Evolutionary conservation across 73 alveolate genomes (phyloP).

Genomic region (Paramecium pentaurelia): DNA sequence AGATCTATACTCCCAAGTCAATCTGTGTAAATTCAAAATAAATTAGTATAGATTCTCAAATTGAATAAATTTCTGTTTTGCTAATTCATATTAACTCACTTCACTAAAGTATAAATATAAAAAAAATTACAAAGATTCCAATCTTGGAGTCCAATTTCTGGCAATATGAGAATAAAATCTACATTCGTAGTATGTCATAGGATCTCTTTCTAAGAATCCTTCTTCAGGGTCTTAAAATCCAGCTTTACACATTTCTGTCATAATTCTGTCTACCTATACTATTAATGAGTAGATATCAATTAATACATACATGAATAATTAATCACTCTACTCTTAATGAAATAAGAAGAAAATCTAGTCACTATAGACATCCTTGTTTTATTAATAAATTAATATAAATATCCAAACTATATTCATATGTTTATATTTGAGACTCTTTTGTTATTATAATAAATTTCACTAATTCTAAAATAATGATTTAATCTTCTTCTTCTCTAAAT

Average conservation of each 20-base stretch:
- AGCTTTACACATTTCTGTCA: constrained; percentile 40
- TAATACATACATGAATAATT: neutral
- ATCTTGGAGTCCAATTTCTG: constrained; percentile 16
- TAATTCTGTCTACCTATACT: constrained; percentile 21
- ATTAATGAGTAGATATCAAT: neutral
- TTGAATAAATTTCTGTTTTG: neutral
- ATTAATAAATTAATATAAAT: neutral
- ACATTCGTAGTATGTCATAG: constrained; percentile 17
- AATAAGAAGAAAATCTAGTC: constrained; percentile 1
- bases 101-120: neutral
- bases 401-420: neutral
- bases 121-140: neutral
- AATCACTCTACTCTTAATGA: constrained; percentile 32
- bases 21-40: neutral
- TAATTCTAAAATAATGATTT: neutral
- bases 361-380: neutral
- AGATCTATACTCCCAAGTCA: constrained; percentile 28
- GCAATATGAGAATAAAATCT: constrained; percentile 13
- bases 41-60: constrained; percentile 8
- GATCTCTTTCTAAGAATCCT: constrained; percentile 6
- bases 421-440: neutral
- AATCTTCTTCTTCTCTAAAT: neutral
- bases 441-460: neutral
- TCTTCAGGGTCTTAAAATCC: constrained; percentile 42
- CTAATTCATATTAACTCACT: neutral